Conservation (phyloP, 805 yeast species). For the Grigorovia humatica region DNA sequence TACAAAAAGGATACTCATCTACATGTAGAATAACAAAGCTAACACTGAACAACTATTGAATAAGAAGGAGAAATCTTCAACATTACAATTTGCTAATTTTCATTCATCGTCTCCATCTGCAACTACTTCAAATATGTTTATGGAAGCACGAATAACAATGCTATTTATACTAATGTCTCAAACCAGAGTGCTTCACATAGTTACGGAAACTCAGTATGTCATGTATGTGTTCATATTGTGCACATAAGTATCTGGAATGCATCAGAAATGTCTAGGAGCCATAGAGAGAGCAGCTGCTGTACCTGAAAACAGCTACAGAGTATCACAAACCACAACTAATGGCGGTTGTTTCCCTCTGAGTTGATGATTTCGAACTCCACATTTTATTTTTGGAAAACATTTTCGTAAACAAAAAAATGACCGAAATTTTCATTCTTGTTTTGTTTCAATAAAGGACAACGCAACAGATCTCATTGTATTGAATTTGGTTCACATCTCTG, state of each 20-base stretch:
- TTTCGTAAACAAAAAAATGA: background rate
- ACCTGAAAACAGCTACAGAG: too few species aligned
- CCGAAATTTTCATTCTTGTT: background rate
- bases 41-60: conserved; percentile 5
- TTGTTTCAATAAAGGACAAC: background rate
- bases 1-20: too few species aligned
- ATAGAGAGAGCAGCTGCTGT: too few species aligned
- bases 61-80: background rate
- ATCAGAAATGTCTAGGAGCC: too few species aligned
- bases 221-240: too few species aligned
- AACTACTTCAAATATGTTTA: background rate
- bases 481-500: background rate
- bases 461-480: background rate
- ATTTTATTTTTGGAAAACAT: background rate
- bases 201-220: too few species aligned
- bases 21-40: too few species aligned
- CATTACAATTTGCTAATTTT: conserved; percentile 11
- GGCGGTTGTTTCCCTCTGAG: too few species aligned
- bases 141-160: conserved; percentile 5
- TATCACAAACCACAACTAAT: too few species aligned
- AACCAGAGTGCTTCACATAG: background rate
- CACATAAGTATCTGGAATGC: too few species aligned
- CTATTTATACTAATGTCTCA: background rate
- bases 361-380: background rate
- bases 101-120: conserved; percentile 6